phyloP scores from a whole-genome alignment of 345 rosid species.

The Salix exigua region DNA sequence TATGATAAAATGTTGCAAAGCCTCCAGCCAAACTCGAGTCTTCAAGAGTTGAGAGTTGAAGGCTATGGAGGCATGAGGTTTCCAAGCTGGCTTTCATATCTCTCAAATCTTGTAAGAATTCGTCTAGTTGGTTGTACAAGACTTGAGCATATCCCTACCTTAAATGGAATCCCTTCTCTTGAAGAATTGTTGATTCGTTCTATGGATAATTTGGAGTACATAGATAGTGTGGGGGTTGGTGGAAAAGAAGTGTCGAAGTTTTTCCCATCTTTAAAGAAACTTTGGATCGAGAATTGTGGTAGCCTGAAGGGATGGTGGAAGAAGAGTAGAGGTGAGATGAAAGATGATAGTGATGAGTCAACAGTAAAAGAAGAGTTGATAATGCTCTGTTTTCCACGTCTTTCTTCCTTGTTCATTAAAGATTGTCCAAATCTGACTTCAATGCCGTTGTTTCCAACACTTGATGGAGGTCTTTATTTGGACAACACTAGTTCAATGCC shows the following conservation, averaged over 20 bases:
- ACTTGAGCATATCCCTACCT: neutral
- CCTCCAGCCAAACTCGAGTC: neutral
- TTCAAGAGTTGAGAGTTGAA: neutral
- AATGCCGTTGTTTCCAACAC: slow-evolving; percentile 14
- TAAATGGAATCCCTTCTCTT: neutral
- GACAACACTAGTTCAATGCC: neutral
- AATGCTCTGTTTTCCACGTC: neutral
- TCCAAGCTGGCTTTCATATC: neutral
- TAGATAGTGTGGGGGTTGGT: slow-evolving; percentile 29
- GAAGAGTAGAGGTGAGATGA: no score
- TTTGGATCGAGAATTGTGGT: neutral
- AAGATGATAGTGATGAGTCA: neutral
- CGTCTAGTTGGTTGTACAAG: neutral
- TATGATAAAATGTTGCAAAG: neutral
- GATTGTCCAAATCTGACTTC: slow-evolving; percentile 2
- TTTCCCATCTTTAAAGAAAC: slow-evolving; percentile 23
- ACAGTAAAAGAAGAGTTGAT: neutral
- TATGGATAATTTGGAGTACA: neutral
- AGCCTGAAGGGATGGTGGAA: slow-evolving; percentile 13
- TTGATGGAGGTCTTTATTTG: neutral
- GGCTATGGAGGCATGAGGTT: neutral
- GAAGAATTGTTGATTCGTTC: neutral
- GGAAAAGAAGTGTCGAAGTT: slow-evolving; percentile 46
- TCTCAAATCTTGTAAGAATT: neutral
- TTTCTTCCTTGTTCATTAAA: neutral